Conservation (phyloP, 2,329 filamentous ascomycete species). For the Claviceps paspali region DNA sequence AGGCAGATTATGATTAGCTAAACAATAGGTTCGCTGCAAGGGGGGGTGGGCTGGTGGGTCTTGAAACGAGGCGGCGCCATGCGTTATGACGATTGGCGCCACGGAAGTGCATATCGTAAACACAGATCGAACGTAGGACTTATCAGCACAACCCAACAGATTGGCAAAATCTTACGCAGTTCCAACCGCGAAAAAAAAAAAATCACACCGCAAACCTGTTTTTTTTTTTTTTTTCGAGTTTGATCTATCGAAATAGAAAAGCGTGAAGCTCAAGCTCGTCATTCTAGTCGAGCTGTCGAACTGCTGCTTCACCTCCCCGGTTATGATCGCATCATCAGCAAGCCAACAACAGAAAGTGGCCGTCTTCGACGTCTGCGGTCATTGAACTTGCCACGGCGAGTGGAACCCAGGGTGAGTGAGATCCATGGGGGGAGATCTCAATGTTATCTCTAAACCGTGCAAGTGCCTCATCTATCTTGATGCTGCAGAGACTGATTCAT, state of each 20-base stretch:
- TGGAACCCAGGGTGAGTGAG: neutral
- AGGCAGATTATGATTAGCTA: too few species aligned
- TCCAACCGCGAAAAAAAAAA: too few species aligned
- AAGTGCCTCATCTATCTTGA: neutral
- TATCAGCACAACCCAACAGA: neutral
- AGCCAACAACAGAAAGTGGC: neutral
- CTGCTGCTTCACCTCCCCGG: neutral
- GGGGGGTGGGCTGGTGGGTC: too few species aligned
- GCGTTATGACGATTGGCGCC: conserved; percentile 5
- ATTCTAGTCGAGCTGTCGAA: neutral
- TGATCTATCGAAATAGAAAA: neutral
- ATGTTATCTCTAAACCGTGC: neutral
- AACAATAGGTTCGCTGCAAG: too few species aligned
- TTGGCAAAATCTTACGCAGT: too few species aligned
- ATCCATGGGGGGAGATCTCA: neutral
- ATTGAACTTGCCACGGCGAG: neutral
- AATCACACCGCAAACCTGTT: too few species aligned
- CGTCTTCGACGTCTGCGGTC: neutral
- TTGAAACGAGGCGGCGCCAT: too few species aligned
- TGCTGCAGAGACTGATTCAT: neutral
- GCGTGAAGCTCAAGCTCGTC: neutral
- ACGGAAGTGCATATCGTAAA: too few species aligned
- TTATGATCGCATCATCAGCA: neutral
- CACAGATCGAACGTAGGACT: neutral
- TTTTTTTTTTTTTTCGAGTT: too few species aligned